Evolutionary conservation across 148 eudicot species (phyloP).

Genomic region (Vaccinium darrowii): DNA sequence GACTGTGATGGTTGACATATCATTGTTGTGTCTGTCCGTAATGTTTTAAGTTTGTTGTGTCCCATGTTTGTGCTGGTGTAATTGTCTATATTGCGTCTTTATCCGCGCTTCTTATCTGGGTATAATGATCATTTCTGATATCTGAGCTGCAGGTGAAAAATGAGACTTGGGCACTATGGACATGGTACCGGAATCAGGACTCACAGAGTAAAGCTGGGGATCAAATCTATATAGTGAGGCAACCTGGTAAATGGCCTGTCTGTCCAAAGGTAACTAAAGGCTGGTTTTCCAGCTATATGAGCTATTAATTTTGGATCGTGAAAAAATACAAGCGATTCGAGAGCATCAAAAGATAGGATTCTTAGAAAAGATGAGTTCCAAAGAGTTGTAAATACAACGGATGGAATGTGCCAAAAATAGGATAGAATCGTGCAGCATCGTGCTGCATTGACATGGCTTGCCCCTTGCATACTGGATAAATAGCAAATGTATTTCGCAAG

Average conservation of each 20-base stretch:
- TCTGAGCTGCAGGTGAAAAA: conserved; percentile 72
- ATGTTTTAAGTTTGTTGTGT: neutral
- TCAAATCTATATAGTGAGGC: conserved; percentile 86
- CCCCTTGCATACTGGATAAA: neutral
- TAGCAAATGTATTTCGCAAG: conserved; percentile 16
- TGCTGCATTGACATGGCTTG: neutral
- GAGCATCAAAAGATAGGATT: neutral
- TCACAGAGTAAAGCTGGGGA: conserved; percentile 64
- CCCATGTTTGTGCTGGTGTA: neutral
- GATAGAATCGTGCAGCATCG: neutral
- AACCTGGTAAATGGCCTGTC: conserved; percentile 59
- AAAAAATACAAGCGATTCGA: neutral
- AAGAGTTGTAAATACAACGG: neutral
- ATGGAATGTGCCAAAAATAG: neutral
- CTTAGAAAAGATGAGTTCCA: neutral
- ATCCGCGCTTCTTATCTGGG: neutral
- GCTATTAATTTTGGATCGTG: neutral
- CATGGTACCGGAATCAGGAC: conserved; percentile 97
- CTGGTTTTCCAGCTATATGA: conserved; percentile 20
- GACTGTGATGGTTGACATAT: neutral
- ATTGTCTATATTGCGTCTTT: neutral
- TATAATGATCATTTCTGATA: neutral
- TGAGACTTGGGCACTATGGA: conserved; percentile 92
- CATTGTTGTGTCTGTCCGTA: neutral
- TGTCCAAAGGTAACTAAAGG: conserved; percentile 23